phyloP scores from a whole-genome alignment of 345 rosid species.

The Syzygium grande region DNA sequence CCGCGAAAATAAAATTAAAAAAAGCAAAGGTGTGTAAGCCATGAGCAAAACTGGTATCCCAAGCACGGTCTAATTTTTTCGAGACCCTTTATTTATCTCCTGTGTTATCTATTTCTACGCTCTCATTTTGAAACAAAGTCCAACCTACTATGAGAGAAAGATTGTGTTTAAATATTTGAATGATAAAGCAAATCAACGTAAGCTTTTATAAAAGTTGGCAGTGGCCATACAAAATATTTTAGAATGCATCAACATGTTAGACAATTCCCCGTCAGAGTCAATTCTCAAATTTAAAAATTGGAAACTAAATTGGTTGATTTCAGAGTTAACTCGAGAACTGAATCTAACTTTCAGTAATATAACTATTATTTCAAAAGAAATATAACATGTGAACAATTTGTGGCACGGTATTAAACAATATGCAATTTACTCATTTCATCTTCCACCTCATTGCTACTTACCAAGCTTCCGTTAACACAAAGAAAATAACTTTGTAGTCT shows the following conservation, averaged over 20 bases:
- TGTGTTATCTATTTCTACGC: accelerated
- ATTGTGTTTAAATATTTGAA: neutral
- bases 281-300: neutral
- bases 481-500: neutral
- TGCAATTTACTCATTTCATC: neutral
- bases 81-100: neutral
- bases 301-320: neutral
- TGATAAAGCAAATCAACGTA: neutral
- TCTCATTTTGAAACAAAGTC: neutral
- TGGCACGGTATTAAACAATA: neutral
- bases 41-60: accelerated
- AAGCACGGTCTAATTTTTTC: accelerated
- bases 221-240: neutral
- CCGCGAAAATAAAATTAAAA: neutral
- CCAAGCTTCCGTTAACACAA: neutral
- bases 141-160: neutral
- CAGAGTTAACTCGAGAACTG: accelerated
- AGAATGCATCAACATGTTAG: neutral
- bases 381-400: neutral
- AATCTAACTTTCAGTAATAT: neutral
- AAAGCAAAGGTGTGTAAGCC: neutral
- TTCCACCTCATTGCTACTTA: neutral
- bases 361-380: neutral
- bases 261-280: accelerated
- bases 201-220: accelerated